Conservation (phyloP, 805 yeast species). For the Ogataea haglerorum region DNA sequence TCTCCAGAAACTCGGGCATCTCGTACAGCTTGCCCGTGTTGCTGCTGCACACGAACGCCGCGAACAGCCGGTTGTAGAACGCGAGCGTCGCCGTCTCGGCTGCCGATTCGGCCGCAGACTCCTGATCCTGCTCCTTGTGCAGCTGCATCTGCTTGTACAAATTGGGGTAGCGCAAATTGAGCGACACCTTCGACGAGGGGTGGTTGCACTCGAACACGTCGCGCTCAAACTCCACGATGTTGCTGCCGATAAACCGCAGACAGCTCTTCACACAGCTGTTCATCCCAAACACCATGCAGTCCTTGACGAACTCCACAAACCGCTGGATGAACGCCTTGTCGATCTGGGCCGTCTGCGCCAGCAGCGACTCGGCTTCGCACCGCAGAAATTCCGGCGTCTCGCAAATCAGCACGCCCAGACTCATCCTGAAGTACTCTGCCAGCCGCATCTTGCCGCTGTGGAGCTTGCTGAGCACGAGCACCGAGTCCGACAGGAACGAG, state of each 20-base stretch:
- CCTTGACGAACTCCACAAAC: slow-evolving; percentile 25
- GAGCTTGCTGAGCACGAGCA: slow-evolving; percentile 16
- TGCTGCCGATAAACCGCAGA: slow-evolving; percentile 15
- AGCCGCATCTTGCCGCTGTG: slow-evolving; percentile 9
- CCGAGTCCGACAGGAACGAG: slow-evolving; percentile 20
- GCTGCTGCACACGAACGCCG: slow-evolving; percentile 17
- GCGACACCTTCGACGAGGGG: slow-evolving; percentile 13
- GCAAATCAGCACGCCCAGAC: slow-evolving; percentile 11
- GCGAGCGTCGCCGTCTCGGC: slow-evolving; percentile 5
- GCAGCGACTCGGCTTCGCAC: slow-evolving; percentile 14
- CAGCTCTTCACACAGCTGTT: slow-evolving; percentile 21
- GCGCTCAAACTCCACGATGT: slow-evolving; percentile 22
- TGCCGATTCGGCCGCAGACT: neutral
- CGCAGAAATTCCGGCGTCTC: slow-evolving; percentile 22
- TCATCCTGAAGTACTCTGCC: slow-evolving; percentile 16
- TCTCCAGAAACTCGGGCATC: slow-evolving; percentile 22
- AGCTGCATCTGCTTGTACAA: slow-evolving; percentile 15
- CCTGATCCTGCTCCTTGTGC: slow-evolving; percentile 6
- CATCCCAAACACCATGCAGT: slow-evolving; percentile 25
- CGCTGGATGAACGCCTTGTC: slow-evolving; percentile 17
- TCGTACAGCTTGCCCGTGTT: slow-evolving; percentile 14
- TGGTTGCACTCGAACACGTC: slow-evolving; percentile 18
- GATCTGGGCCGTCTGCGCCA: slow-evolving; percentile 6
- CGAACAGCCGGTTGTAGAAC: slow-evolving; percentile 19
- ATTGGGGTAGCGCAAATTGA: slow-evolving; percentile 21